Evolutionary conservation across 2,329 filamentous ascomycete species (phyloP).

Genomic region (Pyricularia sp.): DNA sequence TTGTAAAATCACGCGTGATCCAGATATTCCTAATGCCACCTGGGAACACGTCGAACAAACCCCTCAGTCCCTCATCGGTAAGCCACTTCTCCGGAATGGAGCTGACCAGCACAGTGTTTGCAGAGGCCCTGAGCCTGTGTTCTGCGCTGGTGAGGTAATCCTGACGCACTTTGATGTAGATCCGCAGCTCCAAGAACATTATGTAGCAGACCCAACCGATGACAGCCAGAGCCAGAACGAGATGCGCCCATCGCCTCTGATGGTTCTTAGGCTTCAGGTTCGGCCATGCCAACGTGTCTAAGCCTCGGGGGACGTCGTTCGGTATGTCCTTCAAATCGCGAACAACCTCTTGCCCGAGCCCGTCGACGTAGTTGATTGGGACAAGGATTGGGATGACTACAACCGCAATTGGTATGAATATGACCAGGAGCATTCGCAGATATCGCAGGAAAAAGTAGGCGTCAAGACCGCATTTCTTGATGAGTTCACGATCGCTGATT

Average conservation of each 20-base stretch:
- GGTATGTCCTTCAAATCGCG: slow-evolving; percentile 18
- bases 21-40: slow-evolving; percentile 93
- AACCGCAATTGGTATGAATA: slow-evolving; percentile 75
- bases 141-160: slow-evolving; percentile 91
- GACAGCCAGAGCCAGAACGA: slow-evolving; percentile 68
- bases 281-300: slow-evolving; percentile 80
- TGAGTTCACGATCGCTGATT: slow-evolving; percentile 69
- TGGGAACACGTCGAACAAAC: slow-evolving; percentile 90
- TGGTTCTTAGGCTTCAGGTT: slow-evolving; percentile 65
- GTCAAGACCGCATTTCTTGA: slow-evolving; percentile 91
- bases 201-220: slow-evolving; percentile 80
- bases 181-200: slow-evolving; percentile 75
- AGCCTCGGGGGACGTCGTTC: slow-evolving; percentile 29
- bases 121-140: slow-evolving; percentile 85
- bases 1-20: slow-evolving; percentile 85
- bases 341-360: slow-evolving; percentile 49
- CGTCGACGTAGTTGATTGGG: slow-evolving; percentile 71
- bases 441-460: slow-evolving; percentile 97
- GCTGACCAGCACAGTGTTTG: slow-evolving; percentile 89
- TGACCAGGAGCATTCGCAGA: slow-evolving; percentile 66
- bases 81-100: slow-evolving; percentile 90
- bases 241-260: slow-evolving; percentile 72
- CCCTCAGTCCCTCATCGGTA: slow-evolving; percentile 67
- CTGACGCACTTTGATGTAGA: slow-evolving; percentile 89
- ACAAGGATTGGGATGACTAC: slow-evolving; percentile 78